Percentiles rank a stretch among this genome's conserved stretches.
phyloP scores from a whole-genome alignment of 139 green algal species.

The Volvox africanus region DNA sequence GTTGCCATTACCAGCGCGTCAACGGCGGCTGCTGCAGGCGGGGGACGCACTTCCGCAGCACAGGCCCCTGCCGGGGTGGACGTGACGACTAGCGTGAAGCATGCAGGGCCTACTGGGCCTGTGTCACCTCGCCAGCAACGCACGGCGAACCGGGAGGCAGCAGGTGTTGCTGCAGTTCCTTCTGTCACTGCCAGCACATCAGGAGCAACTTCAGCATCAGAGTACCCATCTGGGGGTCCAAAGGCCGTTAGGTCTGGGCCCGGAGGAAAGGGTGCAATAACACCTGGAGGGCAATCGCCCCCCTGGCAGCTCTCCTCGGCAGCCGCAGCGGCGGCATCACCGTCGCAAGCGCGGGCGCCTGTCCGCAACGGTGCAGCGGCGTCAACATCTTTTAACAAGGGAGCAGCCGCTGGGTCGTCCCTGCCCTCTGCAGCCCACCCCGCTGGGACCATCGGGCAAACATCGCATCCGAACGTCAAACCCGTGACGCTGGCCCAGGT shows the following conservation, averaged over 20 bases:
- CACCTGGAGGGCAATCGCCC: too few species aligned
- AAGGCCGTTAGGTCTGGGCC: too few species aligned
- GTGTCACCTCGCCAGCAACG: background rate
- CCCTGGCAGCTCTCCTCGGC: background rate
- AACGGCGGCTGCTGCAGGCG: too few species aligned
- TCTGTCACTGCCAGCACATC: too few species aligned
- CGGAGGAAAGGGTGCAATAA: too few species aligned
- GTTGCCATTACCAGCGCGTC: background rate
- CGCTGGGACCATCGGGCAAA: background rate
- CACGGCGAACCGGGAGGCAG: background rate
- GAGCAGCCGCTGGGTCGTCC: background rate
- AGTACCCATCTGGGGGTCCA: too few species aligned
- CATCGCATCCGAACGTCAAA: background rate
- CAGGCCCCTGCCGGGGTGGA: background rate
- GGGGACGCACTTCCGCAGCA: background rate
- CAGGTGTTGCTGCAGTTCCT: background rate
- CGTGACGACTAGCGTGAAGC: background rate
- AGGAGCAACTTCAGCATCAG: too few species aligned
- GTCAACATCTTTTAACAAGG: too few species aligned
- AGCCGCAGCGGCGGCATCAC: background rate
- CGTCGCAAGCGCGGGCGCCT: background rate
- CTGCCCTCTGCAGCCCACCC: too few species aligned
- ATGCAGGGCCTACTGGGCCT: too few species aligned
- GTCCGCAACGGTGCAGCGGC: too few species aligned
- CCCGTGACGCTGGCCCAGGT: constrained; percentile 30